Percentiles rank a stretch among this genome's conserved stretches.
Conservation (phyloP, 495 filamentous ascomycete genomes). For the Lasiosphaeria ovina region DNA sequence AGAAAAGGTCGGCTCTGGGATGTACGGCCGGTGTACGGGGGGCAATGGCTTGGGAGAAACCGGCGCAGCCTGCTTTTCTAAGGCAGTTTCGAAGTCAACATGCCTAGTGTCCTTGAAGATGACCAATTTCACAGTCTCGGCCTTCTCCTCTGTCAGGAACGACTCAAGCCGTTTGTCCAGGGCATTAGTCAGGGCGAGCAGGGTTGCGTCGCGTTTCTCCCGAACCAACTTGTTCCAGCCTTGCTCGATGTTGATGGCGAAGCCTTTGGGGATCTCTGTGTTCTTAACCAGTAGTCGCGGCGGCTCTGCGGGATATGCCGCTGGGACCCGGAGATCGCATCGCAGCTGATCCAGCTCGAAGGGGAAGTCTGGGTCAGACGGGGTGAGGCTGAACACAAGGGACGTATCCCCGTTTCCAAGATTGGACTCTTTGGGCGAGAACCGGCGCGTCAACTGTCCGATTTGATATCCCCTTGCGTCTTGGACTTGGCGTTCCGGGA, state of each 20-base stretch:
- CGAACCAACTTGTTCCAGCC: slow-evolving; percentile 71
- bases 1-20: slow-evolving; percentile 48
- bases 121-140: slow-evolving; percentile 75
- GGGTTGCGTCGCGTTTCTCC: slow-evolving; percentile 53
- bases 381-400: slow-evolving; percentile 62
- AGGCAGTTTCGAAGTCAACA: slow-evolving; percentile 18
- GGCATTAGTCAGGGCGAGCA: slow-evolving; percentile 67
- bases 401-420: slow-evolving; percentile 51
- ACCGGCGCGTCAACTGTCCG: slow-evolving; percentile 71
- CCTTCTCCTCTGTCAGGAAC: slow-evolving; percentile 68
- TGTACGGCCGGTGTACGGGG: slow-evolving; percentile 25
- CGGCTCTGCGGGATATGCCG: slow-evolving; percentile 54
- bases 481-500: slow-evolving; percentile 61
- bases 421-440: slow-evolving; percentile 57
- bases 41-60: slow-evolving; percentile 46
- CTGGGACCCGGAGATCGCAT: slow-evolving; percentile 69
- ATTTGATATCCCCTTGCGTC: slow-evolving; percentile 76
- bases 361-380: slow-evolving; percentile 87
- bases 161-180: slow-evolving; percentile 74
- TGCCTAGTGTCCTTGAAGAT: slow-evolving; percentile 59
- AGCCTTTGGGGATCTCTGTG: slow-evolving; percentile 74
- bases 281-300: slow-evolving; percentile 69
- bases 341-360: slow-evolving; percentile 72
- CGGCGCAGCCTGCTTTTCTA: slow-evolving; percentile 40
- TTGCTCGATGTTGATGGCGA: slow-evolving; percentile 74